Evolutionary conservation across 78 protist species (phyloP).

Genomic region (Dictyostelium citrinum): DNA sequence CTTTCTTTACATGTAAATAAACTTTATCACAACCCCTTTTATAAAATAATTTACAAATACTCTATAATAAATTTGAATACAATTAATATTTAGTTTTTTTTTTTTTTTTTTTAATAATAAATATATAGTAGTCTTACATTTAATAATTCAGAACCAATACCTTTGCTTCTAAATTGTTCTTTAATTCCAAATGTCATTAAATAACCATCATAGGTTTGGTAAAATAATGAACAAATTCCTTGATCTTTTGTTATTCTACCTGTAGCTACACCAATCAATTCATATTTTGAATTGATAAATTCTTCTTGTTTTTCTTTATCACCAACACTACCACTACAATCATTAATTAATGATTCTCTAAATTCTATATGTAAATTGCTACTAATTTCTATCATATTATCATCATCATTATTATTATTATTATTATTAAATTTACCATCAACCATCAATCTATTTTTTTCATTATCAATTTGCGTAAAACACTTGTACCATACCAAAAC

Average conservation of each 20-base stretch:
- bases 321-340: neutral
- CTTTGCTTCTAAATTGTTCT: slow-evolving; percentile 41
- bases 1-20: slow-evolving; percentile 28
- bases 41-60: slow-evolving; percentile 8
- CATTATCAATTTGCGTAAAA: neutral
- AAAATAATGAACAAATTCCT: slow-evolving; percentile 40
- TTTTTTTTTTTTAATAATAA: neutral
- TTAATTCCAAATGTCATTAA: slow-evolving; percentile 58
- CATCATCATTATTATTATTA: neutral
- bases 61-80: neutral
- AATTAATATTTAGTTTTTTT: neutral
- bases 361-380: neutral
- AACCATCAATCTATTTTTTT: neutral
- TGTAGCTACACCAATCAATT: slow-evolving; percentile 52
- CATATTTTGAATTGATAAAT: neutral
- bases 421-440: neutral
- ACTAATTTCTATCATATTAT: neutral
- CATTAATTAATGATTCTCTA: neutral
- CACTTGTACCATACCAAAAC: slow-evolving; percentile 5
- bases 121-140: too few relatives aligned
- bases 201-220: slow-evolving; percentile 2
- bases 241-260: slow-evolving; percentile 7
- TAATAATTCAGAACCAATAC: slow-evolving; percentile 33
- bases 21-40: neutral
- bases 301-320: neutral